Base-by-base conservation (phyloP, 208 protist species). In the Tritrichomonas foetus region DNA sequence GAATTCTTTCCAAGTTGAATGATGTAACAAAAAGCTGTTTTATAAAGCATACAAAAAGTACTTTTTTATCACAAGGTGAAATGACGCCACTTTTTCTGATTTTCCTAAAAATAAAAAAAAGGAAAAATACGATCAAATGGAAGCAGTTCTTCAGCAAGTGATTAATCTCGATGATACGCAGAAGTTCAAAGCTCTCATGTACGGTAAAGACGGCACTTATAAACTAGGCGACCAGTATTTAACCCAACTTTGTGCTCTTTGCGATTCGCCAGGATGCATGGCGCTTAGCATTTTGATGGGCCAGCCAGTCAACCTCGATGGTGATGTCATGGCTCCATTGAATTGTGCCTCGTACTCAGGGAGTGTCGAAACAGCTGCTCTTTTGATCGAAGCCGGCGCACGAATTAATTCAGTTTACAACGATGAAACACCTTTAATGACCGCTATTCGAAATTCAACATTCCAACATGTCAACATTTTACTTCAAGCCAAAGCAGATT, bases 341-440 rank as follows among this genome's bases (percentile, higher is more conserved):
- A 89, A 89, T 30, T 89, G 78, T 33, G 25, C 78, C 16, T 89
- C 78, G 0, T 30, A 39, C 30, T 44, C 47, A 41, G 78, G 78
- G 33, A 36, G 16, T 36, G 47, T 89, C 13, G 78, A 89, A 89
- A 89, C 78, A 39, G 78, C 78, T 39, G 47, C 39, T 89, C 47
- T 89, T n/a, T n/a, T 89, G 2, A 89, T 89, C 20, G 78, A 89
- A 89, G 78, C 78, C 20, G 78, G 78, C 41, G 78, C 78, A 41
- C 78, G n/a, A 27, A n/a, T 57, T 47, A 89, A 89, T 39, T 55
- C 78, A 33, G 47, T 50, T 57, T 89, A 55, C 30, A 50, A 89
- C 1, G 78, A 47, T 39, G 78, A 89, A 39, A 89, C 78, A 57
- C 47, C 78, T n/a, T 16, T 50, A 39, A 89, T 89, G 78, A 44